Conservation (phyloP, 176 grass and related monocot species). For the Eragrostis curvula region DNA sequence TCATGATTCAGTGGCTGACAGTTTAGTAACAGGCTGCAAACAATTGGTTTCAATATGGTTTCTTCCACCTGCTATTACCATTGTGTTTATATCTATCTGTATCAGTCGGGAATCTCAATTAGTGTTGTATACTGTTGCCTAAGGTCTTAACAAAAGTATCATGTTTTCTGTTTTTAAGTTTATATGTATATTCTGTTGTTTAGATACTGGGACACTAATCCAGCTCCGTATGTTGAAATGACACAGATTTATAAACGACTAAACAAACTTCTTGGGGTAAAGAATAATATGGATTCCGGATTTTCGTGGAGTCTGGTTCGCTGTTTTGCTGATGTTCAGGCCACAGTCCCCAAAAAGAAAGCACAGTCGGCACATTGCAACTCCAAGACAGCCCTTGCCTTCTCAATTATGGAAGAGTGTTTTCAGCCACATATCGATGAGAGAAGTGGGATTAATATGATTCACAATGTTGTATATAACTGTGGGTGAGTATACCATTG, state of each 20-base stretch:
- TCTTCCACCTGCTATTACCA: slow-evolving; percentile 6
- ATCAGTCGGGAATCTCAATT: slow-evolving; percentile 29
- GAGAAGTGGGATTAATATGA: slow-evolving; percentile 90
- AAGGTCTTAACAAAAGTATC: slow-evolving; percentile 2
- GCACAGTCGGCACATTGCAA: slow-evolving; percentile 61
- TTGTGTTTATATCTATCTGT: neutral
- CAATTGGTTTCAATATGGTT: neutral
- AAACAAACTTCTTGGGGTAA: slow-evolving; percentile 77
- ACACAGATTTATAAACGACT: slow-evolving; percentile 69
- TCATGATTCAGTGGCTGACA: neutral
- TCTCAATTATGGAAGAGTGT: slow-evolving; percentile 93
- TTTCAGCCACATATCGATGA: slow-evolving; percentile 81
- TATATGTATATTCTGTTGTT: slow-evolving; percentile 36
- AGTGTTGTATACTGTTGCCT: slow-evolving; percentile 3
- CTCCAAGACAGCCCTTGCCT: slow-evolving; percentile 88
- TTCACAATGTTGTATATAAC: slow-evolving; percentile 94
- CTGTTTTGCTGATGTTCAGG: slow-evolving; percentile 66
- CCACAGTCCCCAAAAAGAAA: slow-evolving; percentile 40
- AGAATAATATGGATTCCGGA: slow-evolving; percentile 81
- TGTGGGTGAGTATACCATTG: slow-evolving; percentile 75
- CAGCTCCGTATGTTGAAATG: slow-evolving; percentile 24
- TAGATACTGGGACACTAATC: slow-evolving; percentile 29
- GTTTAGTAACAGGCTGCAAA: neutral
- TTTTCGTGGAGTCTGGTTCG: slow-evolving; percentile 87
- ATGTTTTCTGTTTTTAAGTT: slow-evolving; percentile 27